These are phyloP conservation scores for Linderniella brevidens DNA, from an alignment of 257 asterid species.

Conservation along the genomic window DNA sequence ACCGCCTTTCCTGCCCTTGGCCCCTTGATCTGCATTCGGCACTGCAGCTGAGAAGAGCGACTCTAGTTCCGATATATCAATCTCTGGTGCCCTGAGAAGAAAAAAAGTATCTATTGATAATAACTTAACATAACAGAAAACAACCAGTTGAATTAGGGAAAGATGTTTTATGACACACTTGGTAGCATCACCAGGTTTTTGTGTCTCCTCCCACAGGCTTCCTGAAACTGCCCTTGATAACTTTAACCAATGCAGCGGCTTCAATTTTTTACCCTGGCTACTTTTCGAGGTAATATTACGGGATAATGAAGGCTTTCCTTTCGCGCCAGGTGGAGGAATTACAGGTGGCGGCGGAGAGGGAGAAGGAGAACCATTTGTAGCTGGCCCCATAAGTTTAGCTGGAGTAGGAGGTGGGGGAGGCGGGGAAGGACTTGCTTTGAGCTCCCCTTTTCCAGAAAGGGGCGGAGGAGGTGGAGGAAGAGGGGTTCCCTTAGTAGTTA, in stretches of 20 bases:
- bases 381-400: conserved; percentile 3
- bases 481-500: conserved; percentile 13
- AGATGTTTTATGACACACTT: not conserved
- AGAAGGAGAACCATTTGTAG: conserved; percentile 19
- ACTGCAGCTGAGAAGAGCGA: conserved; percentile 81
- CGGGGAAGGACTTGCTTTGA: conserved; percentile 13
- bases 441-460: conserved; percentile 9
- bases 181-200: conserved; percentile 62
- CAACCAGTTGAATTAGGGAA: conserved; percentile 5
- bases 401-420: conserved; percentile 20
- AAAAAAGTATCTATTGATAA: conserved; percentile 1
- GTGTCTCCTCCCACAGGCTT: conserved; percentile 98
- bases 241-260: conserved; percentile 98
- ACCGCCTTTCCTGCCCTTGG: conserved; percentile 61
- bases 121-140: conserved; percentile 4
- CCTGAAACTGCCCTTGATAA: conserved; percentile 95
- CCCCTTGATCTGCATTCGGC: conserved; percentile 51
- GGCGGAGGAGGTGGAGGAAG: conserved; percentile 18
- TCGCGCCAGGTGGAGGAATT: conserved; percentile 49
- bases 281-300: conserved; percentile 23
- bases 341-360: conserved; percentile 22
- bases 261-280: conserved; percentile 61
- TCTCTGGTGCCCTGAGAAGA: conserved; percentile 64
- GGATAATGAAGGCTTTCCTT: conserved; percentile 54
- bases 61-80: conserved; percentile 91